Conservation (phyloP, 257 asterid species). For the Coffea canephora region DNA sequence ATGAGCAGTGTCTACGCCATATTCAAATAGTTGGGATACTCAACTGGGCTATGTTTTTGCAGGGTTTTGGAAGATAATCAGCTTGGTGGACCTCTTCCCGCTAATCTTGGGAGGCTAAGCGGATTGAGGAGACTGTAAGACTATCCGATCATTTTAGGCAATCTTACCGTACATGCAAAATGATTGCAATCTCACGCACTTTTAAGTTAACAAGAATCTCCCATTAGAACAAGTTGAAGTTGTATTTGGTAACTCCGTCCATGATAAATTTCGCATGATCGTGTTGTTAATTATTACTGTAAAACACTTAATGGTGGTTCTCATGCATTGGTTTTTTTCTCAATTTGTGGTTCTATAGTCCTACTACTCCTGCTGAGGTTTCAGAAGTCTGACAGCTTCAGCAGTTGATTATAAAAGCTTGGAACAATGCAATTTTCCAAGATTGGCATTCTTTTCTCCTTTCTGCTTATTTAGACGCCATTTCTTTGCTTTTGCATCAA, state of each 20-base stretch:
- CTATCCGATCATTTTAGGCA: conserved; percentile 13
- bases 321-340: too few species aligned
- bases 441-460: background rate
- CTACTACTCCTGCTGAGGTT: too few species aligned
- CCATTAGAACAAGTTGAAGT: too few species aligned
- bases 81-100: conserved; percentile 78
- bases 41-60: conserved; percentile 4
- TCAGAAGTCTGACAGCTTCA: background rate
- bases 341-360: too few species aligned
- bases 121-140: conserved; percentile 69
- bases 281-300: too few species aligned
- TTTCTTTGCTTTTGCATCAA: background rate
- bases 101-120: conserved; percentile 61
- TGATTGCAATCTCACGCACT: background rate
- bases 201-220: too few species aligned
- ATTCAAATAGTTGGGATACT: conserved; percentile 3
- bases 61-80: conserved; percentile 79
- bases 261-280: too few species aligned
- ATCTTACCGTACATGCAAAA: background rate
- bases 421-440: background rate
- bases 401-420: background rate
- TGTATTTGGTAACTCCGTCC: too few species aligned
- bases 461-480: background rate
- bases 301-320: too few species aligned
- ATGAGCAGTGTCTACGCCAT: background rate